Evolutionary conservation across 2,329 filamentous ascomycete species (phyloP).

Genomic region (Mollisia scopiformis): DNA sequence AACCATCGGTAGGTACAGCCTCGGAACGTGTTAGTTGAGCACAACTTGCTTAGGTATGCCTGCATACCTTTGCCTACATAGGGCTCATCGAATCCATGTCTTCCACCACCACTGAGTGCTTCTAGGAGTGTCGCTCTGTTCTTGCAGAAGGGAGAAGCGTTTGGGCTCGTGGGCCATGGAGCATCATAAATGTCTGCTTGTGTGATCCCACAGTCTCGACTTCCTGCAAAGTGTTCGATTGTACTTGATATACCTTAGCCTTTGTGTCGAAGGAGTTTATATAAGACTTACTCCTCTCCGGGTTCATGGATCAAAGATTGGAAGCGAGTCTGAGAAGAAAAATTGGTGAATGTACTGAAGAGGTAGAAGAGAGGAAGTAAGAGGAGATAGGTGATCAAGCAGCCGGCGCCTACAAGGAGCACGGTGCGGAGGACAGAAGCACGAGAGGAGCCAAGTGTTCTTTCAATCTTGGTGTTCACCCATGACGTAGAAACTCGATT

Average conservation of each 20-base stretch:
- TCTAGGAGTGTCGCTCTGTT: slow-evolving; percentile 39
- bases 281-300: slow-evolving; percentile 22
- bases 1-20: slow-evolving; percentile 48
- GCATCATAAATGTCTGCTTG: slow-evolving; percentile 28
- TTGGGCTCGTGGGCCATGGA: slow-evolving; percentile 13
- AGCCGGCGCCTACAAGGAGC: not conserved
- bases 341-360: not conserved
- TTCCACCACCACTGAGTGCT: slow-evolving; percentile 45
- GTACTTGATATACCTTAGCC: slow-evolving; percentile 11
- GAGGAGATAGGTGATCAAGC: slow-evolving; percentile 5
- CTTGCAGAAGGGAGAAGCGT: slow-evolving; percentile 27
- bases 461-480: slow-evolving; percentile 4
- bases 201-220: slow-evolving; percentile 26
- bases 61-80: slow-evolving; percentile 35
- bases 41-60: not conserved
- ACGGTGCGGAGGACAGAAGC: slow-evolving; percentile 4
- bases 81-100: slow-evolving; percentile 44
- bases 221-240: slow-evolving; percentile 27
- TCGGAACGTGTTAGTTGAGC: slow-evolving; percentile 7
- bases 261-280: not conserved
- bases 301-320: slow-evolving; percentile 2
- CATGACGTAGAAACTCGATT: slow-evolving; percentile 8
- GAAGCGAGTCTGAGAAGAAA: not conserved
- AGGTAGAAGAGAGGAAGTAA: slow-evolving; percentile 1
- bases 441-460: slow-evolving; percentile 4